Evolutionary conservation across 2,329 filamentous ascomycete genomes (phyloP).

Genomic region (Tricladium varicosporioides): DNA sequence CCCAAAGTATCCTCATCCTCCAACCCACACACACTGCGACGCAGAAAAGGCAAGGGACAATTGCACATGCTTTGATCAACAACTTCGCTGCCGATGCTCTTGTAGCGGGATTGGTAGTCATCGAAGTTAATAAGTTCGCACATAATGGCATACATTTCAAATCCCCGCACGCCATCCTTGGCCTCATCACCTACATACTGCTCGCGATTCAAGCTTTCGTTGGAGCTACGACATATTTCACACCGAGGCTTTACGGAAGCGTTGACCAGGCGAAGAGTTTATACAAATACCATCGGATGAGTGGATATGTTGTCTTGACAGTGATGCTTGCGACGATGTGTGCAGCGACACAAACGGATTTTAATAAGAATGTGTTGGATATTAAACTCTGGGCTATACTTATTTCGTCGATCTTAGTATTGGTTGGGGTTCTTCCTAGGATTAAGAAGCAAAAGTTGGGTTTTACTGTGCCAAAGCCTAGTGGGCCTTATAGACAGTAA

Average conservation of each 20-base stretch:
- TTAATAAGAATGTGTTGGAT: slow-evolving; percentile 64
- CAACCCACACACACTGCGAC: slow-evolving; percentile 78
- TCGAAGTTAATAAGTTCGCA: slow-evolving; percentile 80
- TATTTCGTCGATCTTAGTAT: slow-evolving; percentile 61
- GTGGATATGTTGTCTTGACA: slow-evolving; percentile 71
- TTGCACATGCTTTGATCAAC: slow-evolving; percentile 69
- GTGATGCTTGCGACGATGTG: slow-evolving; percentile 72
- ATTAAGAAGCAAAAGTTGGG: slow-evolving; percentile 83
- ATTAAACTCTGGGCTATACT: slow-evolving; percentile 76
- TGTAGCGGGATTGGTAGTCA: slow-evolving; percentile 64
- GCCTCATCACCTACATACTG: slow-evolving; percentile 69
- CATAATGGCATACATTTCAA: slow-evolving; percentile 71
- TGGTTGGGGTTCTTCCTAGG: slow-evolving; percentile 72
- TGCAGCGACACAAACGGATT: slow-evolving; percentile 74
- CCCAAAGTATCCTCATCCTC: slow-evolving; percentile 78
- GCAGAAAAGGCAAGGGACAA: slow-evolving; percentile 65
- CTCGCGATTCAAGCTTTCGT: slow-evolving; percentile 72
- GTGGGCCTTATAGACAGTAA: slow-evolving; percentile 19
- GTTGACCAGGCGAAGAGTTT: slow-evolving; percentile 75
- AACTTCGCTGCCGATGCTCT: slow-evolving; percentile 52
- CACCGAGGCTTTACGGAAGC: slow-evolving; percentile 72
- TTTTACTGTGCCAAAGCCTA: slow-evolving; percentile 32
- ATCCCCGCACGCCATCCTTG: slow-evolving; percentile 78
- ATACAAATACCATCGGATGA: slow-evolving; percentile 85
- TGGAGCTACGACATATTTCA: slow-evolving; percentile 79